Percentiles rank a stretch among this genome's conserved stretches.
phyloP scores from a whole-genome alignment of 2,329 filamentous ascomycete species.

The Colletotrichum coccodes region DNA sequence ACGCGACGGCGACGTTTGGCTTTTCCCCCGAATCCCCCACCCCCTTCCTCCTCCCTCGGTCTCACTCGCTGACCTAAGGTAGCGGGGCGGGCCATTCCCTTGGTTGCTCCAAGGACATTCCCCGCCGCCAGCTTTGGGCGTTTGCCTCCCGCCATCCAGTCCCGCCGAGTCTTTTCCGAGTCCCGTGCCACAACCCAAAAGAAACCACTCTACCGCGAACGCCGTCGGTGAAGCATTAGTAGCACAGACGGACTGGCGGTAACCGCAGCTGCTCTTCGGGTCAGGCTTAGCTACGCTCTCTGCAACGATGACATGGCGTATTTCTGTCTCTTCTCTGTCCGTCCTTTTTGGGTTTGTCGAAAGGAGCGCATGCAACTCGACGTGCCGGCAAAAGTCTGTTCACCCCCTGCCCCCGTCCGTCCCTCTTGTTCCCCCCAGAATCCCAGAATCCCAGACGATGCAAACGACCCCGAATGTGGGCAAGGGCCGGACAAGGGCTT shows the following conservation, averaged over 20 bases:
- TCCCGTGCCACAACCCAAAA: slow-evolving; percentile 24
- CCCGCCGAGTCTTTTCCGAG: neutral
- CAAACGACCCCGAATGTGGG: slow-evolving; percentile 29
- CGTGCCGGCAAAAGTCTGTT: slow-evolving; percentile 7
- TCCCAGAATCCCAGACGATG: slow-evolving; percentile 22
- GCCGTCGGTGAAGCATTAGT: slow-evolving; percentile 15
- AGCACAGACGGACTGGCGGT: slow-evolving; percentile 12
- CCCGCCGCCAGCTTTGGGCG: slow-evolving; percentile 16
- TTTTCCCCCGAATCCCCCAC: neutral
- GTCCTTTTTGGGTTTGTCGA: neutral
- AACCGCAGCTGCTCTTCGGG: slow-evolving; percentile 3
- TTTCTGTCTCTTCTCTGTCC: neutral
- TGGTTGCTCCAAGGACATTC: slow-evolving; percentile 1
- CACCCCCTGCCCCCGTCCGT: neutral
- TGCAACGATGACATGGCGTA: neutral
- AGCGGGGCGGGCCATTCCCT: slow-evolving; percentile 24
- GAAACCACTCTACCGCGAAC: slow-evolving; percentile 6
- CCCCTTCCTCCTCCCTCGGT: slow-evolving; percentile 11
- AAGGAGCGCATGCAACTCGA: slow-evolving; percentile 6
- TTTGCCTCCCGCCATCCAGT: slow-evolving; percentile 13
- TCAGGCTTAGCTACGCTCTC: neutral
- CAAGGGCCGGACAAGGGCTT: slow-evolving; percentile 37
- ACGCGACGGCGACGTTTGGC: neutral
- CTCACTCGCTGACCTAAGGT: neutral
- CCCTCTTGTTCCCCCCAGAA: slow-evolving; percentile 4